phyloP scores from a whole-genome alignment of 164 flowering plant species.

The Aristolochia californica region DNA sequence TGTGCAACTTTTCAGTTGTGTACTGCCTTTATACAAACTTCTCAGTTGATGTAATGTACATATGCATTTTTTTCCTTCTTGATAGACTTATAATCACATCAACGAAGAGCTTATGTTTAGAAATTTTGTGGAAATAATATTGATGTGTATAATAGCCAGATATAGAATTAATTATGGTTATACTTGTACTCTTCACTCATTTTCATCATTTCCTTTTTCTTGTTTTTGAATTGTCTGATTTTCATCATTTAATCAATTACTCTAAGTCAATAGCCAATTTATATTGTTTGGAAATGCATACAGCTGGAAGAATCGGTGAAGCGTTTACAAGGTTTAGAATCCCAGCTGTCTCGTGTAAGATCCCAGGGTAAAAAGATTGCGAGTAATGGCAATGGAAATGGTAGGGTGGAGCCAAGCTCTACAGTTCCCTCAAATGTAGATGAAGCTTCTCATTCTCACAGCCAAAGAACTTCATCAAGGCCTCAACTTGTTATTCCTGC shows the following conservation, averaged over 20 bases:
- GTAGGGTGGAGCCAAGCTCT: slow-evolving; percentile 24
- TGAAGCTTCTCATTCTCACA: slow-evolving; percentile 17
- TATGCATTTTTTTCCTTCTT: too few relatives aligned
- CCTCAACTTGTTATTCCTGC: slow-evolving; percentile 59
- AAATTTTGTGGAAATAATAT: too few relatives aligned
- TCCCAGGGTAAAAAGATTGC: slow-evolving; percentile 18
- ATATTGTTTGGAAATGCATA: slow-evolving; percentile 16
- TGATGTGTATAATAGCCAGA: too few relatives aligned
- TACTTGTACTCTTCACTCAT: neutral
- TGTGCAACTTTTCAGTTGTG: too few relatives aligned
- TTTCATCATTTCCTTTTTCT: neutral
- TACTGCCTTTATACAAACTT: too few relatives aligned
- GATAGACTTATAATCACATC: too few relatives aligned
- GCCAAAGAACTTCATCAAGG: slow-evolving; percentile 18
- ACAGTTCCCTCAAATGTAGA: slow-evolving; percentile 21
- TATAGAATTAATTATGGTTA: too few relatives aligned
- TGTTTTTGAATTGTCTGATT: too few relatives aligned
- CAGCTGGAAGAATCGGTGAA: slow-evolving; percentile 75
- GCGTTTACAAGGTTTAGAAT: slow-evolving; percentile 46
- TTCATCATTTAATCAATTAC: too few relatives aligned
- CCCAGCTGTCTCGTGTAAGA: slow-evolving; percentile 49
- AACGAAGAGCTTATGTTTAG: too few relatives aligned
- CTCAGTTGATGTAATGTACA: too few relatives aligned
- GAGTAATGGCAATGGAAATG: slow-evolving; percentile 16
- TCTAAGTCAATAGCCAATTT: slow-evolving; percentile 3